Conservation (phyloP, 106 monocot genomes). For the Agapanthus africanus region DNA sequence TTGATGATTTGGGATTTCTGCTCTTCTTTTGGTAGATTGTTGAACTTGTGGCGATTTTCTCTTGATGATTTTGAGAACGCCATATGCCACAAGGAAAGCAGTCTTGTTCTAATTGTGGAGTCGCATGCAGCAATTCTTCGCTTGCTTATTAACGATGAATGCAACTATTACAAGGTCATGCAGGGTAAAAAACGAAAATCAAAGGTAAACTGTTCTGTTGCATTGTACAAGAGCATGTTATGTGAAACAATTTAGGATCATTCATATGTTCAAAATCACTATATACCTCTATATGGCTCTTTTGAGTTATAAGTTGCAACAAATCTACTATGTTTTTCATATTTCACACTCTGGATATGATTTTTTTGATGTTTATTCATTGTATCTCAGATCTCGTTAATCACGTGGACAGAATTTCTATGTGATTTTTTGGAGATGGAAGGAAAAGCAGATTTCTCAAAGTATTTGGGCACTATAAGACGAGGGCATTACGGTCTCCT, state of each 20-base stretch:
- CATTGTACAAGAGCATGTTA: neutral
- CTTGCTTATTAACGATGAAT: conserved; percentile 70
- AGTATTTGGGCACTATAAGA: conserved; percentile 42
- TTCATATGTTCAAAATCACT: neutral
- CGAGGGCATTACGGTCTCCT: conserved; percentile 84
- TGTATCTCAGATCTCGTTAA: conserved; percentile 43
- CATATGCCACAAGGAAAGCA: conserved; percentile 75
- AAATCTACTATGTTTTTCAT: neutral
- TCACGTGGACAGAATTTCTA: conserved; percentile 70
- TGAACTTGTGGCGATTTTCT: conserved; percentile 78
- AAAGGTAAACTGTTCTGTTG: conserved; percentile 39
- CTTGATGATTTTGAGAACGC: conserved; percentile 89
- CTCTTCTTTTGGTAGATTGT: conserved; percentile 59
- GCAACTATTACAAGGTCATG: conserved; percentile 45
- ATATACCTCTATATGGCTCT: neutral
- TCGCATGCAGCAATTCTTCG: conserved; percentile 50
- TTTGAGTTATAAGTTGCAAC: too few relatives aligned
- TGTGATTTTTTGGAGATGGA: conserved; percentile 76
- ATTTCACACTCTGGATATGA: neutral
- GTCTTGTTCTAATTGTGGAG: conserved; percentile 62
- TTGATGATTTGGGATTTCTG: conserved; percentile 91
- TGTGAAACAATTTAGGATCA: neutral
- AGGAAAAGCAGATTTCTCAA: conserved; percentile 35
- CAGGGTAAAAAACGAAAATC: conserved; percentile 54
- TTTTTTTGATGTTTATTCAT: neutral